Percentiles rank a stretch among this genome's conserved stretches.
Conservation (phyloP, 2,329 filamentous ascomycete species). For the Plenodomus tracheiphilus region DNA sequence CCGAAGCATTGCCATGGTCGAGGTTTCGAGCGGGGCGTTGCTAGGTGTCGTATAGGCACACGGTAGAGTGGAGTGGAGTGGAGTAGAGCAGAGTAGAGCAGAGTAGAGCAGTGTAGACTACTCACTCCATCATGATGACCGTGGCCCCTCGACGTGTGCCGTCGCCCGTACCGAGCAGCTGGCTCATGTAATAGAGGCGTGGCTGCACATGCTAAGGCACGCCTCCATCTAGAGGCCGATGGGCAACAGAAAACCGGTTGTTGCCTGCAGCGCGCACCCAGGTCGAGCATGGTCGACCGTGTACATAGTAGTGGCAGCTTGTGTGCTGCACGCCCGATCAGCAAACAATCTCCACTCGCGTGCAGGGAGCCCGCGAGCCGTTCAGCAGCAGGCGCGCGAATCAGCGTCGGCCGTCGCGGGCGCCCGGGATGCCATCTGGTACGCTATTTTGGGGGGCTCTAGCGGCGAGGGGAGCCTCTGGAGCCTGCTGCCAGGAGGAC, state of each 20-base stretch:
- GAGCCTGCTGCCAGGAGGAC: no score
- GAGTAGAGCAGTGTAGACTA: no score
- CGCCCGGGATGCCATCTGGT: conserved; percentile 29
- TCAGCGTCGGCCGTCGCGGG: conserved; percentile 27
- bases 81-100: no score
- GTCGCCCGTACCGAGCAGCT: conserved; percentile 16
- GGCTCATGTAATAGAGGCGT: conserved; percentile 15
- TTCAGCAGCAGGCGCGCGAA: conserved; percentile 32
- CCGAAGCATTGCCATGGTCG: conserved; percentile 8
- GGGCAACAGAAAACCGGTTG: conserved; percentile 19
- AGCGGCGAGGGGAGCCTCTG: conserved; percentile 26
- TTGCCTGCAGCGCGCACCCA: no score
- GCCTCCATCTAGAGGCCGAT: conserved; percentile 23
- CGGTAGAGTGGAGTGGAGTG: no score
- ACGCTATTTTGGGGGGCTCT: conserved; percentile 37
- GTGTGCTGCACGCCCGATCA: conserved; percentile 33
- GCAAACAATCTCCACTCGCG: conserved; percentile 42
- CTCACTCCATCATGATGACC: conserved; percentile 7
- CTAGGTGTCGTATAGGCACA: not conserved
- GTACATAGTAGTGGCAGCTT: no score
- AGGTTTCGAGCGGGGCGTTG: conserved; percentile 12
- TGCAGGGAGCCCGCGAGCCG: conserved; percentile 36
- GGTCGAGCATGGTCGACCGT: no score
- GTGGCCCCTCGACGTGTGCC: conserved; percentile 13
- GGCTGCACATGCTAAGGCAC: conserved; percentile 29